A percentile compares a stretch with the other conserved stretches of the same genome.
phyloP scores from a whole-genome alignment of 306 rosid genomes.

The Trifolium repens region DNA sequence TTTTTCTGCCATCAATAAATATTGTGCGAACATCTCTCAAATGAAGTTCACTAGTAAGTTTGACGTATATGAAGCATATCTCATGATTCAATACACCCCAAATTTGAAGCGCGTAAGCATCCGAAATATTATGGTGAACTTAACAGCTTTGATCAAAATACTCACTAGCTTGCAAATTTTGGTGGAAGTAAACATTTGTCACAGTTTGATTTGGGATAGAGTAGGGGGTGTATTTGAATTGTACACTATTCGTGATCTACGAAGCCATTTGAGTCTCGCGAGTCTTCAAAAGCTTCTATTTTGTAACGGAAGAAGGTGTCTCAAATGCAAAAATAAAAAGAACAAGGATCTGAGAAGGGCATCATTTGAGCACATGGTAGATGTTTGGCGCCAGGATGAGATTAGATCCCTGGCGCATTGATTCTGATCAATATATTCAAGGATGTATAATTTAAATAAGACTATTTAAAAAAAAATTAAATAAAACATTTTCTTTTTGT shows the following conservation, averaged over 20 bases:
- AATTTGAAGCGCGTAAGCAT: slow-evolving; percentile 38
- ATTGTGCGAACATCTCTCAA: background rate
- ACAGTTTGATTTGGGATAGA: slow-evolving; percentile 19
- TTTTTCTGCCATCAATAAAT: background rate
- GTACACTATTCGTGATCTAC: background rate
- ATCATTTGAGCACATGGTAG: background rate
- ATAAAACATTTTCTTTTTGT: too few species aligned
- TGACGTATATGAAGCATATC: background rate
- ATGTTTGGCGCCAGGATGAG: background rate
- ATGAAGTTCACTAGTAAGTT: background rate
- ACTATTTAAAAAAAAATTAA: too few species aligned
- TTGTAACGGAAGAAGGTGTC: background rate
- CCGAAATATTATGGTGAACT: background rate
- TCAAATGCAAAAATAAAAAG: background rate
- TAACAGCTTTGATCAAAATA: slow-evolving; percentile 22
- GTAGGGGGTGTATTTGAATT: background rate
- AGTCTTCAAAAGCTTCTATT: background rate
- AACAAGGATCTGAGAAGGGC: background rate
- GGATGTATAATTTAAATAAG: background rate
- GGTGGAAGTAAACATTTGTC: slow-evolving; percentile 39
- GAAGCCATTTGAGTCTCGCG: background rate
- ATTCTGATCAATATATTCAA: background rate
- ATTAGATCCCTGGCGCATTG: background rate
- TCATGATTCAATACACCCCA: slow-evolving; percentile 9
- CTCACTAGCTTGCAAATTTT: slow-evolving; percentile 7